Evolutionary conservation across 305 asterid genomes (phyloP).

Genomic region (Fraxinus floribunda): DNA sequence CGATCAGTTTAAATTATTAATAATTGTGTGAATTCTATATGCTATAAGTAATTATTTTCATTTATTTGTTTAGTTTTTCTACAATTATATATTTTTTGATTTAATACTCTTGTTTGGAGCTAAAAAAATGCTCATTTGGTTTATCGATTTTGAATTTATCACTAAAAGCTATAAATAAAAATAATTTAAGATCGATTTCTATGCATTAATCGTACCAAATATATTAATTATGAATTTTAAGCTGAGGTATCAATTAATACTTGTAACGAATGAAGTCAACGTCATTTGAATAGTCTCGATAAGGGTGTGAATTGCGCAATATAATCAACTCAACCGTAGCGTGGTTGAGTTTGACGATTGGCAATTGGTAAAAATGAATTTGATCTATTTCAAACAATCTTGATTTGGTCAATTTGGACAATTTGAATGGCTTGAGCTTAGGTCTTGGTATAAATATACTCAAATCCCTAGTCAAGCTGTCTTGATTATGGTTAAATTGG

Average conservation of each 20-base stretch:
- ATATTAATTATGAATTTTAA: not conserved
- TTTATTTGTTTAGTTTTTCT: too few species aligned
- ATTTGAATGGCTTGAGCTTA: not conserved
- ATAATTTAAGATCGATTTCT: not conserved
- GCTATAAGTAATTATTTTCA: not conserved
- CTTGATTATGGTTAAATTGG: not conserved
- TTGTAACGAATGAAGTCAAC: not conserved
- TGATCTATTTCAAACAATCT: not conserved
- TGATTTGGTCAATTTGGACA: not conserved
- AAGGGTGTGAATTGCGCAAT: not conserved
- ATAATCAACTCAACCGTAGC: not conserved
- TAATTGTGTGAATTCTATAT: not conserved
- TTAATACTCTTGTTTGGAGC: not conserved
- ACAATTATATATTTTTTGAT: not conserved
- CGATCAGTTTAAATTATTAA: not conserved
- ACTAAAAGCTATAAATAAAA: not conserved
- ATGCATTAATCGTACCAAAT: not conserved
- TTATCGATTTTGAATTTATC: not conserved
- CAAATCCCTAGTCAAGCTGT: not conserved
- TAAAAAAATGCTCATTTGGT: not conserved
- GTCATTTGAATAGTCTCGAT: not conserved
- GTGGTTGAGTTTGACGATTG: not conserved
- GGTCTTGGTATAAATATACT: not conserved
- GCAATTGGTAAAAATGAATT: not conserved
- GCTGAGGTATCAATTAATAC: not conserved